Conservation (phyloP, 129 eudicot genomes). For the Saposhnikovia divaricata region DNA sequence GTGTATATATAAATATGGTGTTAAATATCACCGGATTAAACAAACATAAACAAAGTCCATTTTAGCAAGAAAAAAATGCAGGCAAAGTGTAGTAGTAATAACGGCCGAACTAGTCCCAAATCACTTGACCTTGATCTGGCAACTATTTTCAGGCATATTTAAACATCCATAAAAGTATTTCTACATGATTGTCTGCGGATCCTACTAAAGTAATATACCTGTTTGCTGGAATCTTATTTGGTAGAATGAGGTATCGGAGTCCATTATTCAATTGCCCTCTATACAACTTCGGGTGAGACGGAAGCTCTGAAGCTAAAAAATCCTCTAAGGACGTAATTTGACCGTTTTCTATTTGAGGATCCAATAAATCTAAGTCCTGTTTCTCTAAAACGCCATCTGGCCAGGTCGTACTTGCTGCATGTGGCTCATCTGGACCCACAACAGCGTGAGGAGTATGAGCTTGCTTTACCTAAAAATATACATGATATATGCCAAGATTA, state of each 20-base stretch:
- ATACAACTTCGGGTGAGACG: constrained; percentile 83
- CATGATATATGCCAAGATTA: constrained; percentile 9
- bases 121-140: neutral
- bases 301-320: constrained; percentile 66
- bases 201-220: constrained; percentile 36
- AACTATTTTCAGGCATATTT: neutral
- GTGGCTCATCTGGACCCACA: constrained; percentile 99
- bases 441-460: constrained; percentile 54
- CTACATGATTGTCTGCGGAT: neutral
- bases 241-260: constrained; percentile 85
- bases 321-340: constrained; percentile 51
- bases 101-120: neutral
- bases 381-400: constrained; percentile 81
- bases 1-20: neutral
- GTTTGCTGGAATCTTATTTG: constrained; percentile 94
- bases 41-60: neutral
- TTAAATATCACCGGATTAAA: neutral
- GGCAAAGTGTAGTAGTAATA: neutral
- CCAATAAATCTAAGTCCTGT: constrained; percentile 42
- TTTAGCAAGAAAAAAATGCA: neutral
- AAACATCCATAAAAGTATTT: neutral
- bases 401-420: constrained; percentile 95
- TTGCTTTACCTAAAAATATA: constrained; percentile 34
- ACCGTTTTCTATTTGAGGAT: constrained; percentile 41
- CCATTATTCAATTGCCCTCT: constrained; percentile 90